A percentile compares a stretch with the other conserved stretches of the same genome.
Conservation (phyloP, 225 moss, liverwort and hornwort genomes). For the Polytrichum commune region DNA sequence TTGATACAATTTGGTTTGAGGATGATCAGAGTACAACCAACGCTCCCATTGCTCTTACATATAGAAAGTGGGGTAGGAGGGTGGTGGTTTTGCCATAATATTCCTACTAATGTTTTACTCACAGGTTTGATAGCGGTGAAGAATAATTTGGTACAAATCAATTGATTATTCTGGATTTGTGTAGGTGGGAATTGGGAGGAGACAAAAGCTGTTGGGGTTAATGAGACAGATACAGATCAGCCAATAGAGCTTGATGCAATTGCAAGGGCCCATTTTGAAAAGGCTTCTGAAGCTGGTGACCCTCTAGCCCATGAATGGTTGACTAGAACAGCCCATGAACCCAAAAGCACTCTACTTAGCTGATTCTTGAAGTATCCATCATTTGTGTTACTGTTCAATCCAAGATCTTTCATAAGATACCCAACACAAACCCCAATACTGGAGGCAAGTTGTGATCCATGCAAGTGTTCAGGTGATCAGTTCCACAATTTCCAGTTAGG, state of each 20-base stretch:
- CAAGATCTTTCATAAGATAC: no score
- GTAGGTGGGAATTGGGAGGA: constrained; percentile 50
- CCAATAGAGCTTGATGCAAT: constrained; percentile 32
- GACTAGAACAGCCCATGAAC: constrained; percentile 28
- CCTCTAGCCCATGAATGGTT: constrained; percentile 82
- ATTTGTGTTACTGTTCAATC: no score
- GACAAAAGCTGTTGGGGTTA: constrained; percentile 2
- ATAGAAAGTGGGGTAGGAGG: neutral
- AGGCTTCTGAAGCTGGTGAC: constrained; percentile 80
- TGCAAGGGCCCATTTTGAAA: constrained; percentile 48
- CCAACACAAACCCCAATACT: no score
- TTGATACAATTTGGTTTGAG: neutral
- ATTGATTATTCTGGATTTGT: neutral
- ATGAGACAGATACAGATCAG: constrained; percentile 13
- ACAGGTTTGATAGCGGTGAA: neutral
- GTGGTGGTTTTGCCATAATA: neutral
- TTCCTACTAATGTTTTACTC: neutral
- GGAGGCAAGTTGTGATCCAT: no score
- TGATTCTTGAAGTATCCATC: constrained; percentile 1
- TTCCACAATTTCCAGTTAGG: no score
- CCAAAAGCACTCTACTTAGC: constrained; percentile 21
- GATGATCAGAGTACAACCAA: neutral
- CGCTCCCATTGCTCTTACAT: neutral
- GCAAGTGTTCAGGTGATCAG: no score
- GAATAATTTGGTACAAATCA: neutral